phyloP scores from a whole-genome alignment of 768 basidiomycete species.

The Kwoniella mangroviensis region DNA sequence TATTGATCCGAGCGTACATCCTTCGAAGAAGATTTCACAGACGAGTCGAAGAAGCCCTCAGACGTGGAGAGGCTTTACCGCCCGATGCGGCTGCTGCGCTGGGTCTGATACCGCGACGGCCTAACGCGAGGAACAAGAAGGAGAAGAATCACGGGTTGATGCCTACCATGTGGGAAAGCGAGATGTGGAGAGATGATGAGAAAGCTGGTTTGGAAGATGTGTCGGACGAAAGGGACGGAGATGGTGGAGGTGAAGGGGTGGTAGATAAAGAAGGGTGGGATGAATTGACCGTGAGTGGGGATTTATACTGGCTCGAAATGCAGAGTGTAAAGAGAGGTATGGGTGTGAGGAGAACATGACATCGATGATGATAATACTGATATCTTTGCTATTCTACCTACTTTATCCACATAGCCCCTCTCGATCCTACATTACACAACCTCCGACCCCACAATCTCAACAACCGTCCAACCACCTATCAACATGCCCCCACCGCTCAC shows the following conservation, averaged over 20 bases:
- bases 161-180: constrained; percentile 44
- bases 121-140: constrained; percentile 22
- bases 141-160: constrained; percentile 39
- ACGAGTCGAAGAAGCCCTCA: constrained; percentile 44
- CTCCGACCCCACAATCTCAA: background rate
- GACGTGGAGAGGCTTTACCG: constrained; percentile 35
- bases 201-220: constrained; percentile 12
- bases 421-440: constrained; percentile 30
- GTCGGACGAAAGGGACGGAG: background rate
- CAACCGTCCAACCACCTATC: constrained; percentile 16
- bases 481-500: constrained; percentile 4
- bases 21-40: constrained; percentile 40
- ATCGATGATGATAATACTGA: background rate
- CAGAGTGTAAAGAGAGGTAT: too few relatives aligned
- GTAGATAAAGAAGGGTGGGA: constrained; percentile 29
- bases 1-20: constrained; percentile 43
- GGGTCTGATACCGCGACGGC: constrained; percentile 22
- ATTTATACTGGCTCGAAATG: background rate
- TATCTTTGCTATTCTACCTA: background rate
- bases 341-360: too few relatives aligned
- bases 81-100: constrained; percentile 34
- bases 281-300: constrained; percentile 29
- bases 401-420: constrained; percentile 23
- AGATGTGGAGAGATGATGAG: constrained; percentile 36
- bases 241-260: constrained; percentile 1